Percentiles rank a stretch among this genome's conserved stretches.
These are phyloP conservation scores for Aureobasidium mangrovei DNA, from an alignment of 2,329 filamentous ascomycete genomes.

Conservation along the genomic window DNA sequence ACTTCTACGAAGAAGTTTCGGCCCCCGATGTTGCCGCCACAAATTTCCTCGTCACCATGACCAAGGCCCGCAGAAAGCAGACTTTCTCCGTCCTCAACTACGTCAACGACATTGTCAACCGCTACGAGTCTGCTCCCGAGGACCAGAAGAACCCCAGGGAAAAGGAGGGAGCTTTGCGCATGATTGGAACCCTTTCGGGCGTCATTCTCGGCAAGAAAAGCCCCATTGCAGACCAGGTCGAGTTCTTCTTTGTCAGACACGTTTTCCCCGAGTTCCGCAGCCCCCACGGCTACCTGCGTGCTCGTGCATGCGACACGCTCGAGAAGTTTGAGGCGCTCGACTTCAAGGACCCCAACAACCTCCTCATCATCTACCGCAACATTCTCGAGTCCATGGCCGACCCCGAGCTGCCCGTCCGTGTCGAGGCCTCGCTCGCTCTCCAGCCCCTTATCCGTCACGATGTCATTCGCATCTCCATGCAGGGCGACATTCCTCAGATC, in stretches of 20 bases:
- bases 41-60: slow-evolving; percentile 90
- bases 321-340: slow-evolving; percentile 97
- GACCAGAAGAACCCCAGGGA: slow-evolving; percentile 88
- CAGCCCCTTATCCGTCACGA: slow-evolving; percentile 95
- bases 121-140: slow-evolving; percentile 75
- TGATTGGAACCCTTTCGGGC: slow-evolving; percentile 91
- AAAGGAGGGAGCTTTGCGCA: slow-evolving; percentile 91
- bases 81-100: slow-evolving; percentile 92
- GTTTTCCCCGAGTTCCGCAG: slow-evolving; percentile 98
- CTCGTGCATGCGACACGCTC: slow-evolving; percentile 89
- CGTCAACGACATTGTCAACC: slow-evolving; percentile 88
- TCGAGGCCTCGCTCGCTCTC: slow-evolving; percentile 85
- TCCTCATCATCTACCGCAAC: slow-evolving; percentile 91
- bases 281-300: slow-evolving; percentile 81
- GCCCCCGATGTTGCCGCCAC: slow-evolving; percentile 91
- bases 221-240: slow-evolving; percentile 92
- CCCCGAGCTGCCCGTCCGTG: slow-evolving; percentile 81
- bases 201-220: slow-evolving; percentile 98
- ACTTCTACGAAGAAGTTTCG: slow-evolving; percentile 95
- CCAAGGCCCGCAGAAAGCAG: slow-evolving; percentile 89
- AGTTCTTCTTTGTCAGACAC: slow-evolving; percentile 96
- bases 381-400: slow-evolving; percentile 97
- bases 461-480: slow-evolving; percentile 88
- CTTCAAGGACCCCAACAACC: slow-evolving; percentile 93
- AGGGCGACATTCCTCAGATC: slow-evolving; percentile 94